Evolutionary conservation across 768 basidiomycete species (phyloP).

Genomic region (Leccinum longicurvipes): DNA sequence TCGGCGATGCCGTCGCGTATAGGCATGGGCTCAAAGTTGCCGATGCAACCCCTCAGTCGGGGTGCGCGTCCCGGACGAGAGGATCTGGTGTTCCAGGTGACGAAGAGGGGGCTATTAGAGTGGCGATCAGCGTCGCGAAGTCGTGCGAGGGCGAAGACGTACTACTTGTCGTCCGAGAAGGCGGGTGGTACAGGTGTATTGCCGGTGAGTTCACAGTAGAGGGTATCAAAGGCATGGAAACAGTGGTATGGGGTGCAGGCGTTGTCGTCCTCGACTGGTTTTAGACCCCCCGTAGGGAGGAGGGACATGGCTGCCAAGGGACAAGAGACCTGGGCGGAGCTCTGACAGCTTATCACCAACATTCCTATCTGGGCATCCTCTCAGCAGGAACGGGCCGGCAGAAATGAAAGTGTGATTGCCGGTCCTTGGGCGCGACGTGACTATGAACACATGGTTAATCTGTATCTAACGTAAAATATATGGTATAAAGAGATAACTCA

Average conservation of each 20-base stretch:
- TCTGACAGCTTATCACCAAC: conserved; percentile 3
- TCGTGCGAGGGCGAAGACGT: conserved; percentile 35
- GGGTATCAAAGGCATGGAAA: conserved; percentile 76
- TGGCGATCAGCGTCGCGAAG: conserved; percentile 3
- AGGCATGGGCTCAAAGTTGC: conserved; percentile 78
- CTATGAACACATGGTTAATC: conserved; percentile 37
- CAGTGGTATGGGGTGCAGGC: conserved; percentile 73
- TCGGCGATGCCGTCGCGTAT: conserved; percentile 78
- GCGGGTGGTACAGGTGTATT: conserved; percentile 51
- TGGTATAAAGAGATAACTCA: conserved; percentile 41
- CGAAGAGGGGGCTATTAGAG: conserved; percentile 68
- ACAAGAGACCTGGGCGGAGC: conserved; percentile 10
- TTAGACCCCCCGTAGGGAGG: conserved; percentile 42
- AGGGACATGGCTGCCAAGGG: conserved; percentile 48
- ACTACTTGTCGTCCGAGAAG: conserved; percentile 81
- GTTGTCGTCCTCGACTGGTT: conserved; percentile 38
- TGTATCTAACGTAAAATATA: conserved; percentile 38
- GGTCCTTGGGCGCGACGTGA: conserved; percentile 13
- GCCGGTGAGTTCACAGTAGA: conserved; percentile 71
- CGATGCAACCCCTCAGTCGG: conserved; percentile 89
- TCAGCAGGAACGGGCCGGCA: background rate
- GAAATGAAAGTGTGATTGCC: conserved; percentile 6
- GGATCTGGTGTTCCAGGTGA: conserved; percentile 87
- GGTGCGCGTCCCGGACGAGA: conserved; percentile 56
- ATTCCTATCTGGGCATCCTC: conserved; percentile 29